A percentile compares a stretch with the other conserved stretches of the same genome.
These are phyloP conservation scores for Aureobasidium zeae DNA, from an alignment of 2,329 filamentous ascomycete genomes.

Conservation along the genomic window DNA sequence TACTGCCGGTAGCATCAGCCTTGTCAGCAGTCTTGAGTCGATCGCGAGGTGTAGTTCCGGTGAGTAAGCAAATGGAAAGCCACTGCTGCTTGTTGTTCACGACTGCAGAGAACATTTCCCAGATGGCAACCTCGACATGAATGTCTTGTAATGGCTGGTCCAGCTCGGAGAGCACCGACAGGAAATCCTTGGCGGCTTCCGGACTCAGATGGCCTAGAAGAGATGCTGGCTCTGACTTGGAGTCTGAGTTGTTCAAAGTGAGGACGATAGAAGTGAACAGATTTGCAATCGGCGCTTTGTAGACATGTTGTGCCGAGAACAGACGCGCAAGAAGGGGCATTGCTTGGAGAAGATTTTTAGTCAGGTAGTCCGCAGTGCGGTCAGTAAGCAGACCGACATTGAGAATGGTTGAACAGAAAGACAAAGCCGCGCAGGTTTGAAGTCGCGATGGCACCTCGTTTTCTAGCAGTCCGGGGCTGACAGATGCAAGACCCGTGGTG, in stretches of 20 bases:
- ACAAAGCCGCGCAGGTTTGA: constrained; percentile 55
- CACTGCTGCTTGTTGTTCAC: constrained; percentile 88
- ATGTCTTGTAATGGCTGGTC: constrained; percentile 64
- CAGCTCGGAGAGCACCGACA: constrained; percentile 66
- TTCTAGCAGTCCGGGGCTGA: constrained; percentile 25
- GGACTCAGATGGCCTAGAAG: constrained; percentile 83
- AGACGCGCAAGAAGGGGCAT: constrained; percentile 68
- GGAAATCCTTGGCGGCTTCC: constrained; percentile 72
- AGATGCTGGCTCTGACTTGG: constrained; percentile 87
- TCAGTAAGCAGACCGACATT: constrained; percentile 58
- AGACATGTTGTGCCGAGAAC: constrained; percentile 59
- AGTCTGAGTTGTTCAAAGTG: constrained; percentile 50
- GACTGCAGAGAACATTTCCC: constrained; percentile 78
- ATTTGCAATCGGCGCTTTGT: constrained; percentile 55
- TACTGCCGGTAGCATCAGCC: constrained; percentile 35
- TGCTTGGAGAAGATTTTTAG: constrained; percentile 66
- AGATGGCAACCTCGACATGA: constrained; percentile 58
- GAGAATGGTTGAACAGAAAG: constrained; percentile 60
- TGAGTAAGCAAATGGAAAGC: constrained; percentile 88
- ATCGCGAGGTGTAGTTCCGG: constrained; percentile 74
- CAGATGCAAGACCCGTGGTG: constrained; percentile 37
- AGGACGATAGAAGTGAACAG: constrained; percentile 67
- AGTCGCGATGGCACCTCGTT: constrained; percentile 3
- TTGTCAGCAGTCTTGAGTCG: constrained; percentile 51
- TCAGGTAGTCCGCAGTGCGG: constrained; percentile 52